Conservation (phyloP, 2,329 filamentous ascomycete species). For the Zasmidium citrigriseum region DNA sequence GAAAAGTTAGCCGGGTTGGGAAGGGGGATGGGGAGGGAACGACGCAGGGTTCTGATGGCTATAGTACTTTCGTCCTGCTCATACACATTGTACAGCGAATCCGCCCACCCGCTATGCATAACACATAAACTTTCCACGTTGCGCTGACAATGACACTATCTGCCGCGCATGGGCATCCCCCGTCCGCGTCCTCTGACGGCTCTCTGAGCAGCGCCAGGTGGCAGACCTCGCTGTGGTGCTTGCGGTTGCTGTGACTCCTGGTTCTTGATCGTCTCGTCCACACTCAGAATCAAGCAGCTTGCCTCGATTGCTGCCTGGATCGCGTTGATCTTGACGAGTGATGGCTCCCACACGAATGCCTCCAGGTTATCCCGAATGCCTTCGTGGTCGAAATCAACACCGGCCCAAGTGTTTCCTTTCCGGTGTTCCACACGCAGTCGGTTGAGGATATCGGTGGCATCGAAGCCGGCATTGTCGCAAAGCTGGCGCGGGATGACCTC, state of each 20-base stretch:
- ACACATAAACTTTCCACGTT: not conserved
- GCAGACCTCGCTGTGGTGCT: slow-evolving; percentile 69
- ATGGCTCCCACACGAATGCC: slow-evolving; percentile 96
- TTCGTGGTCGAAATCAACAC: slow-evolving; percentile 92
- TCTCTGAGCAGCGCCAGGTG: slow-evolving; percentile 74
- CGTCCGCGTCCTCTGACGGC: slow-evolving; percentile 82
- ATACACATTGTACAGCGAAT: slow-evolving; percentile 1
- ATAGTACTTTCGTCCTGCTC: not conserved
- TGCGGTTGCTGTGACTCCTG: slow-evolving; percentile 87
- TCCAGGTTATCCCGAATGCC: slow-evolving; percentile 93
- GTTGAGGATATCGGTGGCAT: slow-evolving; percentile 97
- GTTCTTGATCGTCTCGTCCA: slow-evolving; percentile 97
- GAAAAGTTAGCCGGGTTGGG: not conserved
- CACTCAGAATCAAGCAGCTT: slow-evolving; percentile 89
- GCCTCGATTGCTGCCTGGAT: slow-evolving; percentile 95
- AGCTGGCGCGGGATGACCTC: slow-evolving; percentile 96
- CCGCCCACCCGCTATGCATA: slow-evolving; percentile 7
- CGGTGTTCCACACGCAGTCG: slow-evolving; percentile 93
- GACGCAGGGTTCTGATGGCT: not conserved
- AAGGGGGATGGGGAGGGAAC: not conserved
- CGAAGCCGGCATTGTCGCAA: slow-evolving; percentile 98
- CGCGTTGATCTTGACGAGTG: slow-evolving; percentile 94
- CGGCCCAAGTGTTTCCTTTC: slow-evolving; percentile 89
- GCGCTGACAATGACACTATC: slow-evolving; percentile 24
- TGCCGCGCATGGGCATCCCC: slow-evolving; percentile 68